Evolutionary conservation across 345 rosid genomes (phyloP), one percentile per base, ranked within the genome.

Genomic region (Populus euphratica): DNA sequence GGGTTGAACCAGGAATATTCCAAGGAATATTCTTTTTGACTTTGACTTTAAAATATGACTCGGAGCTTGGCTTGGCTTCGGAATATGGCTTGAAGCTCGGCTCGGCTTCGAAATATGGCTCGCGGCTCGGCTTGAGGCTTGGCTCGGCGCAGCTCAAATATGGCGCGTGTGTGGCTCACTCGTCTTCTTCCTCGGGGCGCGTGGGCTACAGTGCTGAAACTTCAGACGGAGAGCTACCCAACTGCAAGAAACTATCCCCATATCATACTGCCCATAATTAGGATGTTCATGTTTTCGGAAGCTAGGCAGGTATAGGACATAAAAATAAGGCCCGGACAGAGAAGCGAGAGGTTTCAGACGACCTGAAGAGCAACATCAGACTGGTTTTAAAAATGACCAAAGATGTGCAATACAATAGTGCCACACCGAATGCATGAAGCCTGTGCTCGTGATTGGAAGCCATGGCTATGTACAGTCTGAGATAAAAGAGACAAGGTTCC

Each of bases 281-380:
- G 59, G 59, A 52, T 52, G 59, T 20, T 52, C 56, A 50, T 16
- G 56, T 20, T 50, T 50, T 50, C 59, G 18, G 23, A 52, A 52
- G 59, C 59, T 10, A 52, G 23, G 59, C 59, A 52, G 10, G 59
- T 52, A 20, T 3, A 52, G 10, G 23, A 20, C 23, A 52, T 18
- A 20, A 52, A 20, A 52, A 20, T 23, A 4, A 70, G 36, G 41
- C 1, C 41, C 27, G 7, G 25, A 2, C 35, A 35, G 35, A 13
- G 29, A 3, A 21, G 20, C 38, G 68, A 70, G 50, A 67, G 31
- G 62, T 10, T 27, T 54, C 29, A 41, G 73, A 92, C 97, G 73
- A 92, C 97, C 97, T 92, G 90, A 81, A 66, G 64, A 74, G 97
- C 94, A 36, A 91, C 95, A 41, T 78, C 70, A 8, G 93, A 87